These are phyloP conservation scores for Esteya vermicola DNA, from an alignment of 2,329 filamentous ascomycete species.

Conservation along the genomic window DNA sequence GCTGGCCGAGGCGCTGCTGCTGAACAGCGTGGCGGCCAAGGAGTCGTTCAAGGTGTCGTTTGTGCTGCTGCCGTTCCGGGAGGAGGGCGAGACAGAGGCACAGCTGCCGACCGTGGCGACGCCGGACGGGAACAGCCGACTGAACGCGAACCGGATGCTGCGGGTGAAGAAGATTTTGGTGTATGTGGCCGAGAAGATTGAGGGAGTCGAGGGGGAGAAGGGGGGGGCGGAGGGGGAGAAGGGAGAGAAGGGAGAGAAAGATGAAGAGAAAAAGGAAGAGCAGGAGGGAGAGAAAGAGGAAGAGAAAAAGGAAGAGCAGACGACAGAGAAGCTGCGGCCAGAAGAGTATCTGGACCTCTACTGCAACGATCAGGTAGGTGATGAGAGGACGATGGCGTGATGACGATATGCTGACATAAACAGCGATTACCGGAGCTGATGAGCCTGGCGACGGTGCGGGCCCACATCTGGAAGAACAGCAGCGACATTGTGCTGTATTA, in stretches of 20 bases:
- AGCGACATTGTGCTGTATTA: slow-evolving; percentile 86
- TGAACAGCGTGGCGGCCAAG: slow-evolving; percentile 72
- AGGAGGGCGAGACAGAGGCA: slow-evolving; percentile 21
- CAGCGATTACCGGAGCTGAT: slow-evolving; percentile 63
- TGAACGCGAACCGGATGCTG: slow-evolving; percentile 96
- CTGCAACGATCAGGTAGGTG: slow-evolving; percentile 75
- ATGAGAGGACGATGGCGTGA: too few species aligned
- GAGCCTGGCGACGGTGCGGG: slow-evolving; percentile 84
- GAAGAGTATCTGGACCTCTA: slow-evolving; percentile 94
- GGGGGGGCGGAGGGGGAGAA: neutral
- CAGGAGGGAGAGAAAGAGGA: neutral
- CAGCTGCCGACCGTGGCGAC: slow-evolving; percentile 57
- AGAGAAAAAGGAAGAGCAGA: slow-evolving; percentile 15
- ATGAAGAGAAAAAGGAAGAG: neutral
- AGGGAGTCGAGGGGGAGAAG: slow-evolving; percentile 20
- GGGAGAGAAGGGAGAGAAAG: neutral
- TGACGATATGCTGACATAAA: too few species aligned
- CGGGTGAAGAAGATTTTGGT: slow-evolving; percentile 86
- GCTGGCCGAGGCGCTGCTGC: slow-evolving; percentile 75
- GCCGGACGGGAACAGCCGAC: slow-evolving; percentile 68
- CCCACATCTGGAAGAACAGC: slow-evolving; percentile 90
- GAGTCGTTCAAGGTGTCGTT: slow-evolving; percentile 97
- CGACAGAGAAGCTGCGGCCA: slow-evolving; percentile 50
- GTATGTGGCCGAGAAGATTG: slow-evolving; percentile 86
- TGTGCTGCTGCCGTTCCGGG: slow-evolving; percentile 68